Evolutionary conservation across 192 early-diverging fungal genomes (phyloP).

Genomic region (Mortierella alpina): DNA sequence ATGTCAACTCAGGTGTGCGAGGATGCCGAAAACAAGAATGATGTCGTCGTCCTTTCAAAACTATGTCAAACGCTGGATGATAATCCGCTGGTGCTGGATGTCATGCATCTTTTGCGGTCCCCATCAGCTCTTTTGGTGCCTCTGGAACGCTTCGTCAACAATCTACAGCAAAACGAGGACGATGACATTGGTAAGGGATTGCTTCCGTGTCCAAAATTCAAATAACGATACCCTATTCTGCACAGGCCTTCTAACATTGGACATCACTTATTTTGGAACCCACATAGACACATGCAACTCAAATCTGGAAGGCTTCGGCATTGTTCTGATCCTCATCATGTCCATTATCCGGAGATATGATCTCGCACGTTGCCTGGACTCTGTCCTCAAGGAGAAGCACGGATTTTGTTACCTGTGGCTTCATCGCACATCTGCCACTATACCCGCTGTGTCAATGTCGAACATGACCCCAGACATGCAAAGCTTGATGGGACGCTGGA

Average conservation of each 20-base stretch:
- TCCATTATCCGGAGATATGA: slow-evolving; percentile 49
- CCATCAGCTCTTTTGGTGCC: slow-evolving; percentile 32
- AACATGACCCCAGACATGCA: slow-evolving; percentile 44
- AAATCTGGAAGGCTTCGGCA: slow-evolving; percentile 43
- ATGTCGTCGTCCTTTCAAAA: slow-evolving; percentile 31
- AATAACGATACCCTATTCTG: not conserved
- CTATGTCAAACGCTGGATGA: slow-evolving; percentile 49
- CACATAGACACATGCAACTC: slow-evolving; percentile 46
- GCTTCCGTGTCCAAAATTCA: not conserved
- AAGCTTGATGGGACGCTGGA: slow-evolving; percentile 43
- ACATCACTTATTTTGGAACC: not conserved
- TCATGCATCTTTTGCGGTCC: slow-evolving; percentile 28
- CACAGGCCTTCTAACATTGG: not conserved
- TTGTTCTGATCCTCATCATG: slow-evolving; percentile 40
- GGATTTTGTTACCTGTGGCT: slow-evolving; percentile 49
- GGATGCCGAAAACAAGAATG: slow-evolving; percentile 25
- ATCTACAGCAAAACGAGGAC: slow-evolving; percentile 41
- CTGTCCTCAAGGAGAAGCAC: slow-evolving; percentile 28
- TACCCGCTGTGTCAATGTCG: slow-evolving; percentile 28
- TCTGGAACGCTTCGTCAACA: slow-evolving; percentile 44
- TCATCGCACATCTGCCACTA: slow-evolving; percentile 42
- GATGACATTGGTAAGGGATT: slow-evolving; percentile 41
- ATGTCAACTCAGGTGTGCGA: slow-evolving; percentile 24
- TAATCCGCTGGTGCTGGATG: slow-evolving; percentile 40
- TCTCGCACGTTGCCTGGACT: slow-evolving; percentile 30